Base-by-base conservation (phyloP, 805 yeast genomes). In the Metschnikowia hibisci region DNA sequence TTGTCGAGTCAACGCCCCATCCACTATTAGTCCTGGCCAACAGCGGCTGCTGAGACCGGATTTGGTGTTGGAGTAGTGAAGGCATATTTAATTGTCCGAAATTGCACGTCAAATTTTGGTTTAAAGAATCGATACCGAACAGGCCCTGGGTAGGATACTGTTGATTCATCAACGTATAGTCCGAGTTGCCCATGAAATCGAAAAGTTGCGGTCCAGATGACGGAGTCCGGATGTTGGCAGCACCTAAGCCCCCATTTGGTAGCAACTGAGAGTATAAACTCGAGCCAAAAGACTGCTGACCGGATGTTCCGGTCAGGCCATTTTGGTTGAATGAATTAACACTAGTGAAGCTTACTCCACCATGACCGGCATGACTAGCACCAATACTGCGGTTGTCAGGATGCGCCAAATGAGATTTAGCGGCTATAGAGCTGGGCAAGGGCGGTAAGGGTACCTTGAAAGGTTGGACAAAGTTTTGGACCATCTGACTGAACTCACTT, bases 381-480 rank as follows among this genome's bases (percentile, higher is more conserved):
- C 25, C 27, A 10, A 13, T 6, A 6, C 30, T 20, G 7, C 7
- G 32, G 18, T 29, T 30, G 5, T 18, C 40, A 13, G 40, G 34
- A 20, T 28, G 30, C 4, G 20, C 27, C 5, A 34, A 13, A 11
- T 20, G 22, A 4, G 32, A 11, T 2, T 42, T 43, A 9, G 43
- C 40, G 3, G 38, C 28, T 6, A 34, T 39, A 3, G 44, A 15
- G 9, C 32, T 39, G 4, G 43, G 39, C n/a, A 43, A 18, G 9
- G 44, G 46, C 37, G 81, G 81, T 34, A 81, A 66, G 4, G 87
- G 82, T 6, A 74, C 68, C 41, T 72, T 60, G 60, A 87, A 87
- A 3, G 95, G 95, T 33, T 70, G 68, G n/a, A 58, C 57, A 42
- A 61, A 71, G 46, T 77, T 78, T 38, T 71, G 73, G 11, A 81